Base-by-base conservation (phyloP, 2,329 filamentous ascomycete species). In the Cladosporium austrohemisphaericum region DNA sequence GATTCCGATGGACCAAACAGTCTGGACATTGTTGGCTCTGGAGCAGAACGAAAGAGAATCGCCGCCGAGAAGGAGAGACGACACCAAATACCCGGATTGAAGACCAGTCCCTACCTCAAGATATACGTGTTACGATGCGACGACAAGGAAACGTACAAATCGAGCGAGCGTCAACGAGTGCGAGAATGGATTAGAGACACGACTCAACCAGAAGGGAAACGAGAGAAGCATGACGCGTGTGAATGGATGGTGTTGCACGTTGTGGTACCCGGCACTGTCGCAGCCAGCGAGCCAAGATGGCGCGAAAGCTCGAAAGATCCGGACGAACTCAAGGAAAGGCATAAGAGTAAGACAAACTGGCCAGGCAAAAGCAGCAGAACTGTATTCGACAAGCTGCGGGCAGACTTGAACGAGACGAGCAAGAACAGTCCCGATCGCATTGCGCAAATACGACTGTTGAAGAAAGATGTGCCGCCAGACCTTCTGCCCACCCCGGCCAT, bases 181-280 rank as follows among this genome's bases (percentile, higher is more conserved):
- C 81, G 88, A 43, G 91, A 97, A 57, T 98, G 93, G 93, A 81
- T 97, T 60, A 94, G 93, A 68, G 74, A 79, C 5, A 79, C 94
- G 55, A 83, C 84, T 0, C 78, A 81, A 0, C 73, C 79, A 0
- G 74, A 80, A 2, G 88, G 76, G 61, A 84, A 81, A 16, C 85
- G 90, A 62, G 92, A 96, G 63, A 93, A 94, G 54, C 93, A 98
- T 63, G 92, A 98, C 72, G 92, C 93, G 0, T 95, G 86, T 59
- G 93, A 98, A 68, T 97, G 91, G 87, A 75, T 98, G 56, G 88
- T 98, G 48, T 65, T 98, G 18, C 93, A 98, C 66, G 88, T 98
- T 20, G 87, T 96, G 10, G 76, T 95, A 14, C 91, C 92, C 11
- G 91, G 95, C 55, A 92, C 88, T 0, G 76, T 81, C 11, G 89